A percentile compares a stretch with the other conserved stretches of the same genome.
phyloP scores from a whole-genome alignment of 2,329 filamentous ascomycete genomes.

The Penicillium verrucosum region DNA sequence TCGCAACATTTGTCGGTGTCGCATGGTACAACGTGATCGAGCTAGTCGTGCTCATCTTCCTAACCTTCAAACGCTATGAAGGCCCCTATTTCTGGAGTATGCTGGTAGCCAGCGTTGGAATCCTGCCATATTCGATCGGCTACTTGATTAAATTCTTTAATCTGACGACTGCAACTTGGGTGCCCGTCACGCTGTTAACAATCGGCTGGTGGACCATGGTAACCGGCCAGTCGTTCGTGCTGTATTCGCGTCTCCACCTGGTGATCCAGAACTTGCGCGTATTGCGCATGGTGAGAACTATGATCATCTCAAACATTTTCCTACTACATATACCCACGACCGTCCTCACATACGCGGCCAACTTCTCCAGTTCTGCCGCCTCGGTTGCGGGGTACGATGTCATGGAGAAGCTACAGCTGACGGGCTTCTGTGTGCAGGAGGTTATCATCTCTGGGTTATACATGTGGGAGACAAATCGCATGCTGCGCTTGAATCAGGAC shows the following conservation, averaged over 20 bases:
- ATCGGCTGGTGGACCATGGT: conserved; percentile 58
- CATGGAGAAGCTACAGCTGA: conserved; percentile 41
- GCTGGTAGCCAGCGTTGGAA: conserved; percentile 43
- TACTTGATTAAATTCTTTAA: conserved; percentile 29
- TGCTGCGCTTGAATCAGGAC: conserved; percentile 26
- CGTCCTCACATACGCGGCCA: conserved; percentile 49
- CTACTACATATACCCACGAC: conserved; percentile 53
- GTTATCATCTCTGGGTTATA: conserved; percentile 48
- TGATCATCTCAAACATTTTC: conserved; percentile 56
- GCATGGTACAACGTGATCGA: conserved; percentile 41
- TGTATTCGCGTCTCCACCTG: conserved; percentile 60
- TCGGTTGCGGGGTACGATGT: conserved; percentile 25
- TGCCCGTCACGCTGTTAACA: conserved; percentile 38
- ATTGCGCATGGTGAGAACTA: conserved; percentile 49
- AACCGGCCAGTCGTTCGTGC: conserved; percentile 56
- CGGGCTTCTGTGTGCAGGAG: conserved; percentile 44
- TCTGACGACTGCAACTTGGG: conserved; percentile 22
- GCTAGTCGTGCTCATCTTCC: conserved; percentile 46
- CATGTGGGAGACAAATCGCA: conserved; percentile 50
- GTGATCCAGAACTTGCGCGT: conserved; percentile 49
- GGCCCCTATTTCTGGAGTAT: conserved; percentile 53
- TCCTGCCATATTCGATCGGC: conserved; percentile 42
- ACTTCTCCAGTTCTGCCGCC: conserved; percentile 16
- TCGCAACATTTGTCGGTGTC: conserved; percentile 28
- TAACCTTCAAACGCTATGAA: conserved; percentile 48